Evolutionary conservation across 306 rosid genomes (phyloP).

Genomic region (Elaeagnus macrophylla): DNA sequence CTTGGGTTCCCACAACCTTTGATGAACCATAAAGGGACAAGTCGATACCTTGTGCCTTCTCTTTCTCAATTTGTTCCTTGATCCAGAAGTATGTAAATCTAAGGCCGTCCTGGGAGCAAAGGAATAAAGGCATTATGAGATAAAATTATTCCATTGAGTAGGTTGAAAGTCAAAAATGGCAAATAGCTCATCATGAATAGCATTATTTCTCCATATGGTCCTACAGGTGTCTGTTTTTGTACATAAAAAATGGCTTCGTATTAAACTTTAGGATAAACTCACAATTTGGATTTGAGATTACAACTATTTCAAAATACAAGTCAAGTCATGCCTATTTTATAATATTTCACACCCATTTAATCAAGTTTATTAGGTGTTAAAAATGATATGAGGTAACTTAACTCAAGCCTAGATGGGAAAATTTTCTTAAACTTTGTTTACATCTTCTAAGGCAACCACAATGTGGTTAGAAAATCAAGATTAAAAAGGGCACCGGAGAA

Average conservation of each 20-base stretch:
- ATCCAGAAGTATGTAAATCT: slow-evolving; percentile 94
- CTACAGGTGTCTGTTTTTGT: no score
- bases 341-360: no score
- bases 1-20: slow-evolving; percentile 92
- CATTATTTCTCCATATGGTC: no score
- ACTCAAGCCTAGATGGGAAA: no score
- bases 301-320: no score
- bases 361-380: no score
- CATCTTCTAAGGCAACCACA: background rate
- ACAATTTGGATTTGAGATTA: no score
- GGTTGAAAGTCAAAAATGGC: background rate
- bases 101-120: slow-evolving; percentile 64
- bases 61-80: slow-evolving; percentile 94
- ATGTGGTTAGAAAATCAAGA: background rate
- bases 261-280: no score
- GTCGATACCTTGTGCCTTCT: slow-evolving; percentile 68
- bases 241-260: no score
- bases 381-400: no score
- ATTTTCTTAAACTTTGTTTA: background rate
- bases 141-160: background rate
- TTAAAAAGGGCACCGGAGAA: slow-evolving; percentile 4
- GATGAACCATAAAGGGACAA: slow-evolving; percentile 69
- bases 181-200: background rate
- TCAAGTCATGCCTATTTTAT: no score
- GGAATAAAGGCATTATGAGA: background rate